Conservation (phyloP, 2,329 filamentous ascomycete species). For the Meredithiella fracta region DNA sequence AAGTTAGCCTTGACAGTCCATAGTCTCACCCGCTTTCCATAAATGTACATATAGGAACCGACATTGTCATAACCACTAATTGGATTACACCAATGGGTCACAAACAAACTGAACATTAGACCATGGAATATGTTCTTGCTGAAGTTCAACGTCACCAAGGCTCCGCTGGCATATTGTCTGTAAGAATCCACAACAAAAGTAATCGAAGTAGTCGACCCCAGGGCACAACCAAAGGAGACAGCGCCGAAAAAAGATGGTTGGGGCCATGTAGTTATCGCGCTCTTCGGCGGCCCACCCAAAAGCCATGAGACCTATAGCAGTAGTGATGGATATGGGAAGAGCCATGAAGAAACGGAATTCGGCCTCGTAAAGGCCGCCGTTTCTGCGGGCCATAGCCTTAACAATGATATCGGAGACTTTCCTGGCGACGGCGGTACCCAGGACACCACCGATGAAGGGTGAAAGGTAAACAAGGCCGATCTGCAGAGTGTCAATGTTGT, state of each 20-base stretch:
- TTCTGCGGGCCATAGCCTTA: constrained; percentile 61
- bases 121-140: constrained; percentile 89
- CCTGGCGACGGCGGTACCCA: constrained; percentile 52
- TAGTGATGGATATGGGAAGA: constrained; percentile 59
- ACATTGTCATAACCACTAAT: constrained; percentile 52
- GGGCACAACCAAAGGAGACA: constrained; percentile 77
- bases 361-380: constrained; percentile 88
- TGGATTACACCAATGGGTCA: constrained; percentile 79
- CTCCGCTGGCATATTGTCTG: constrained; percentile 82
- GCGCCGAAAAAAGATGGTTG: constrained; percentile 86
- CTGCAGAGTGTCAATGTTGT: constrained; percentile 67
- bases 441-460: constrained; percentile 80
- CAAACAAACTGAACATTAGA: constrained; percentile 74
- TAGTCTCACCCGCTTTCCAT: constrained; percentile 78
- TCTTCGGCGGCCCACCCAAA: constrained; percentile 84
- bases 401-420: constrained; percentile 75
- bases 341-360: constrained; percentile 86
- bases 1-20: constrained; percentile 79
- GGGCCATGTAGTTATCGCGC: constrained; percentile 70
- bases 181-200: constrained; percentile 92
- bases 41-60: constrained; percentile 91
- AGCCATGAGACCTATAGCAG: constrained; percentile 75
- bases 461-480: constrained; percentile 79
- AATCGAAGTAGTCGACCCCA: constrained; percentile 81
- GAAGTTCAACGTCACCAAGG: constrained; percentile 85